Evolutionary conservation across 768 basidiomycete genomes (phyloP).

Genomic region (Tulasnella calospora): DNA sequence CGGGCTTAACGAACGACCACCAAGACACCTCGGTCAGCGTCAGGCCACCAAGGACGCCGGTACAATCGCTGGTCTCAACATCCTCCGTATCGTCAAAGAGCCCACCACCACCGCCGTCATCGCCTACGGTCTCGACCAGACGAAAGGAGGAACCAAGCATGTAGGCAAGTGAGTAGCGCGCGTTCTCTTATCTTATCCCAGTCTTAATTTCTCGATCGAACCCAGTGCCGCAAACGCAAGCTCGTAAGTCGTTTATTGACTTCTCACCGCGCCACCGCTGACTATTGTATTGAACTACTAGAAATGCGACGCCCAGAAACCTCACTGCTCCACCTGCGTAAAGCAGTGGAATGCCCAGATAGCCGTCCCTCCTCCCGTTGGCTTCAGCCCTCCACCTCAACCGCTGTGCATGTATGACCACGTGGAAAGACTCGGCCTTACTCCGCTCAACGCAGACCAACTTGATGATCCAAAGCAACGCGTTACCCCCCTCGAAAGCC

Average conservation of each 20-base stretch:
- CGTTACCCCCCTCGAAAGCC: slow-evolving; percentile 68
- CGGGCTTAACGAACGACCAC: too few relatives aligned
- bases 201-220: slow-evolving; percentile 52
- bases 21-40: too few relatives aligned
- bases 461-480: slow-evolving; percentile 77
- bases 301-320: slow-evolving; percentile 87
- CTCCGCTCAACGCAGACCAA: slow-evolving; percentile 46
- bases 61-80: too few relatives aligned
- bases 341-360: too few relatives aligned
- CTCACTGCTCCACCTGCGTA: too few relatives aligned
- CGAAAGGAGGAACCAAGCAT: slow-evolving; percentile 13
- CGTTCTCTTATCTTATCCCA: neutral
- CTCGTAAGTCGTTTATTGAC: too few relatives aligned
- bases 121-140: too few relatives aligned
- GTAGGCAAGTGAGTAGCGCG: slow-evolving; percentile 12
- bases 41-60: too few relatives aligned
- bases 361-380: too few relatives aligned
- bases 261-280: slow-evolving; percentile 3
- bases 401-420: slow-evolving; percentile 84
- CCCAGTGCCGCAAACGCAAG: too few relatives aligned
- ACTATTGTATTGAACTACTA: slow-evolving; percentile 36
- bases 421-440: slow-evolving; percentile 71
- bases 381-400: slow-evolving; percentile 83
- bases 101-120: too few relatives aligned
- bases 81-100: too few relatives aligned